Conservation (phyloP, 495 filamentous ascomycete species). For the Hypoxylon crocopeplum region DNA sequence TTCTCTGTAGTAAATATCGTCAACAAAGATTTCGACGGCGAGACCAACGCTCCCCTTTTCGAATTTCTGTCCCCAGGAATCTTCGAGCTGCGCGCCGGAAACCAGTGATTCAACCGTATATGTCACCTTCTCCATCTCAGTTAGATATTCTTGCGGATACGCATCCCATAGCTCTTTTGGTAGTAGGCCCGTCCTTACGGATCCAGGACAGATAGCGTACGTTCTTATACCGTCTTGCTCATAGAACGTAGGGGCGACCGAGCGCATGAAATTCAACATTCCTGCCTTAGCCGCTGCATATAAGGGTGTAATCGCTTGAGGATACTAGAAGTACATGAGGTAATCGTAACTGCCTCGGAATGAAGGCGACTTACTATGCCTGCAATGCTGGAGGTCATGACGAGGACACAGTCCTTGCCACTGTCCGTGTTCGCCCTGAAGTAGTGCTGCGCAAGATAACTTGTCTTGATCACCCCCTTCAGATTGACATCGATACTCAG, state of each 20-base stretch:
- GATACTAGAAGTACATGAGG: conserved; percentile 35
- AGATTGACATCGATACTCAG: conserved; percentile 50
- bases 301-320: conserved; percentile 49
- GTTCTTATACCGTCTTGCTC: conserved; percentile 31
- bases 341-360: not conserved
- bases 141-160: conserved; percentile 34
- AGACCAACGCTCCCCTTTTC: conserved; percentile 24
- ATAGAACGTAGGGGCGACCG: conserved; percentile 40
- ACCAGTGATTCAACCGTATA: conserved; percentile 24
- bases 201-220: conserved; percentile 37
- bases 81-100: conserved; percentile 5
- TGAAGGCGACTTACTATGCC: conserved; percentile 36
- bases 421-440: conserved; percentile 38
- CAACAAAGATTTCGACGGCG: conserved; percentile 29
- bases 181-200: conserved; percentile 32
- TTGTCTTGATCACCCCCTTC: conserved; percentile 46
- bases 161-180: conserved; percentile 32
- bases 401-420: conserved; percentile 44
- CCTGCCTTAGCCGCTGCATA: conserved; percentile 52
- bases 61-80: conserved; percentile 21
- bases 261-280: conserved; percentile 51
- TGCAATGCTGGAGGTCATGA: conserved; percentile 51
- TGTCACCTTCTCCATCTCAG: conserved; percentile 23
- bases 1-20: conserved; percentile 25
- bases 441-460: conserved; percentile 51